Evolutionary conservation across 176 grass and related monocot genomes (phyloP).

Genomic region (Carex parvula): DNA sequence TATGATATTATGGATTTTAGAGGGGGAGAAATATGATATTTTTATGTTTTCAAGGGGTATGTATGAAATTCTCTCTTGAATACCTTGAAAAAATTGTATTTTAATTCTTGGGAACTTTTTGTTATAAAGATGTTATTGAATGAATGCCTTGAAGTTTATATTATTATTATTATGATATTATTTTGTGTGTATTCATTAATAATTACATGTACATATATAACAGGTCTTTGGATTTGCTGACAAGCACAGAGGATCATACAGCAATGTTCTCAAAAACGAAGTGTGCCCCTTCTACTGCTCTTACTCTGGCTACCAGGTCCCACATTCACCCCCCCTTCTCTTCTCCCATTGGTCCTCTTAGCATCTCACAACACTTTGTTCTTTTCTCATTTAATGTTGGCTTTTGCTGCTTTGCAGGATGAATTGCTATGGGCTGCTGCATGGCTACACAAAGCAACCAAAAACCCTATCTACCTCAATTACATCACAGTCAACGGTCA

Average conservation of each 20-base stretch:
- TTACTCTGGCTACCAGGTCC: conserved; percentile 83
- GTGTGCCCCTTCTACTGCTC: conserved; percentile 97
- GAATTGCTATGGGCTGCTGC: conserved; percentile 86
- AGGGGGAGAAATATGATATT: too few species aligned
- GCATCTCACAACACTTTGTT: background rate
- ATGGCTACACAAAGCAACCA: conserved; percentile 90
- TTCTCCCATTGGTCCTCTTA: conserved; percentile 25
- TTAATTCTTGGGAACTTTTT: too few species aligned
- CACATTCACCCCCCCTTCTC: background rate
- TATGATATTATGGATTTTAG: too few species aligned
- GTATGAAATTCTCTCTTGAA: too few species aligned
- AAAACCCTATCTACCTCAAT: conserved; percentile 52
- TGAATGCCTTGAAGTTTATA: background rate
- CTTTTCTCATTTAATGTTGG: conserved; percentile 14
- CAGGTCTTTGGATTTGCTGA: conserved; percentile 91
- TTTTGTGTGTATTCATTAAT: background rate
- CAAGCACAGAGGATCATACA: conserved; percentile 84
- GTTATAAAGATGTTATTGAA: too few species aligned
- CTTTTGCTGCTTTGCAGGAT: conserved; percentile 36
- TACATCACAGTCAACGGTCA: conserved; percentile 90
- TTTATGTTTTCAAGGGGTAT: too few species aligned
- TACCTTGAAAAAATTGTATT: too few species aligned
- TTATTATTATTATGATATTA: background rate
- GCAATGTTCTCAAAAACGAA: conserved; percentile 45
- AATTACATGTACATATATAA: background rate